Evolutionary conservation across 345 rosid genomes (phyloP).

Genomic region (Moricandia arvensis): DNA sequence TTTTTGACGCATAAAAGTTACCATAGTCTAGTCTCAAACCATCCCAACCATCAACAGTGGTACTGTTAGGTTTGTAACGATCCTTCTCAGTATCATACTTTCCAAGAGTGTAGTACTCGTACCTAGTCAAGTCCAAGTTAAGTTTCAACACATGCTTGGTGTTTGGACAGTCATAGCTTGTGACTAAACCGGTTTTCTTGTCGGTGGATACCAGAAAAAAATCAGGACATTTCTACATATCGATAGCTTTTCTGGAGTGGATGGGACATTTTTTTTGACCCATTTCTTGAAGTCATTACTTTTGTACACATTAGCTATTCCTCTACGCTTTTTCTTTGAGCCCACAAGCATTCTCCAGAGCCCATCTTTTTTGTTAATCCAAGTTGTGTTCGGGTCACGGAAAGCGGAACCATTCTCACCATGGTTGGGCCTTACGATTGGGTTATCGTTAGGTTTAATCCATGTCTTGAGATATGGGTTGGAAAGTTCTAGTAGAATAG

Average conservation of each 20-base stretch:
- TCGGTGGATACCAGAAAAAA: slow-evolving; percentile 68
- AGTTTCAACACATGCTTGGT: slow-evolving; percentile 65
- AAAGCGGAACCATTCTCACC: slow-evolving; percentile 64
- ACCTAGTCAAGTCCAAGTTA: slow-evolving; percentile 62
- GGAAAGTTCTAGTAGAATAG: slow-evolving; percentile 59
- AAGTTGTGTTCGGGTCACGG: slow-evolving; percentile 90
- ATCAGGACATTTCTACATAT: slow-evolving; percentile 96
- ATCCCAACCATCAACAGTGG: slow-evolving; percentile 59
- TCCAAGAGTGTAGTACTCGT: slow-evolving; percentile 70
- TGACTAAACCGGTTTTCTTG: slow-evolving; percentile 62
- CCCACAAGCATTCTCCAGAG: slow-evolving; percentile 67
- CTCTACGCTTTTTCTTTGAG: slow-evolving; percentile 45
- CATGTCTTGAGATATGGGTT: slow-evolving; percentile 75
- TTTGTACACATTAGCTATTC: slow-evolving; percentile 59
- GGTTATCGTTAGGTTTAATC: slow-evolving; percentile 75
- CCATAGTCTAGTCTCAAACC: slow-evolving; percentile 77
- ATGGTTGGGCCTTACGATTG: slow-evolving; percentile 43
- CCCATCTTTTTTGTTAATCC: slow-evolving; percentile 51
- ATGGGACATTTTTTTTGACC: slow-evolving; percentile 59
- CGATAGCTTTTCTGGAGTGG: slow-evolving; percentile 53
- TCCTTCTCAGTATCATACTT: slow-evolving; percentile 46
- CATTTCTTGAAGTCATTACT: slow-evolving; percentile 67
- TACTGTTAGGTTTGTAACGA: slow-evolving; percentile 50
- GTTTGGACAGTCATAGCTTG: slow-evolving; percentile 36
- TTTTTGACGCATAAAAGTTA: slow-evolving; percentile 78